Evolutionary conservation across 1,284 basidiomycete genomes (phyloP), one percentile per base, ranked within the genome.

Genomic region (Ceratobasidium sp.): DNA sequence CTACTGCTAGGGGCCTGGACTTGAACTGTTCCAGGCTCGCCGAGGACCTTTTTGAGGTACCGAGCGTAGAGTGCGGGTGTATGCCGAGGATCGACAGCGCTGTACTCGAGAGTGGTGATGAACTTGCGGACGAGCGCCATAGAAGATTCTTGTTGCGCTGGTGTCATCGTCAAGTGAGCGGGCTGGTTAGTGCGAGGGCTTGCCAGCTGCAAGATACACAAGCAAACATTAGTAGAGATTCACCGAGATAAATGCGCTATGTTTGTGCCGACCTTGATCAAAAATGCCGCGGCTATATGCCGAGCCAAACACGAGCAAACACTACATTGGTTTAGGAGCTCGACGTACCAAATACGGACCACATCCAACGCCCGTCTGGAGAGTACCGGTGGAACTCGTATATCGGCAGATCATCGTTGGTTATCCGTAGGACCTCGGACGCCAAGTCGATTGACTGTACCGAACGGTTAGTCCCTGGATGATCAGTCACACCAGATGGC

Each of bases 341-440:
- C 42, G 94, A 95, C 0, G 93, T 95, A 63, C 93, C 95, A 83
- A 96, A 97, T 0, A 94, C 90, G 1, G 93, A 90, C 82, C 95
- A 95, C 63, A 96, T 89, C 82, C 96, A 96, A 83, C 95, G 92
- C 89, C 93, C 93, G 83, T 96, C 95, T 0, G 95, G 94, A 0
- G 95, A 90, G 82, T 91, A 95, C 55, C 93, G 89, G 90, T 96
- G 91, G 83, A 94, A 94, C 10, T 92, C 93, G 53, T 89, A 91
- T 0, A 92, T 92, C 0, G 90, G 91, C 51, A 95, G 85, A 9
- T 86, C 86, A 44, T 93, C 90, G 33, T 93, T 86, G 87, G 95
- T 90, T 40, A 88, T 89, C 60, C 87, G 87, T 77, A 95, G 89
- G 6, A 95, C 92, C 23, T 86, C 84, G 81, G 91, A 93, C 0